These are phyloP conservation scores for Spongispora temasekensis DNA, from an alignment of 1,284 basidiomycete species.

Conservation along the genomic window DNA sequence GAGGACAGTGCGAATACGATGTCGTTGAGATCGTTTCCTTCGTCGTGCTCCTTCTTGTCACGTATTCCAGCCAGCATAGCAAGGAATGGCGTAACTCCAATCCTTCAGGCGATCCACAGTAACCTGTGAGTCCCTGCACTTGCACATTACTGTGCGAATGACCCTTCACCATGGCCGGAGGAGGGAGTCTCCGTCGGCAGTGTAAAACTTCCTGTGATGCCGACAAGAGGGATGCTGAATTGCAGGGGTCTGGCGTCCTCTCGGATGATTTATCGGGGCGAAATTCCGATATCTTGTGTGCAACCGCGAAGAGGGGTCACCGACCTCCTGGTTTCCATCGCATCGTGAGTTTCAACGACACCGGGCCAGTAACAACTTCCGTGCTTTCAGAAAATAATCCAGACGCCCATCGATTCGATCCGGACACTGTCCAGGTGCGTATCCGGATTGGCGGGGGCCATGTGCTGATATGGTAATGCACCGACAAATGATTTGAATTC, in stretches of 20 bases:
- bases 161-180: neutral
- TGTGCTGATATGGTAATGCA: conserved; percentile 48
- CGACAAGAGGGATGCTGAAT: conserved; percentile 36
- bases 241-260: conserved; percentile 37
- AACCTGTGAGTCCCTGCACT: conserved; percentile 1
- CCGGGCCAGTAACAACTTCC: neutral
- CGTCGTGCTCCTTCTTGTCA: neutral
- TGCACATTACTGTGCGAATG: neutral
- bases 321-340: conserved; percentile 45
- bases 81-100: conserved; percentile 33
- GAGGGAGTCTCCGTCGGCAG: conserved; percentile 11
- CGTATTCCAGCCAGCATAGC: conserved; percentile 26
- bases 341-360: conserved; percentile 23
- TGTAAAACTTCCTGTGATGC: conserved; percentile 42
- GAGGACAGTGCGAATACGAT: conserved; percentile 27
- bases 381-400: neutral
- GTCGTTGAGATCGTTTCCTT: conserved; percentile 6
- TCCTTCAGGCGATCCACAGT: conserved; percentile 30
- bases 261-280: conserved; percentile 43
- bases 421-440: conserved; percentile 65
- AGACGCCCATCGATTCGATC: conserved; percentile 19
- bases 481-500: conserved; percentile 56
- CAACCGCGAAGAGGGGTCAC: conserved; percentile 55
- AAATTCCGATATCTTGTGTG: conserved; percentile 39
- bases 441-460: conserved; percentile 53